These are phyloP conservation scores for Sicyos baderoa DNA, from an alignment of 306 rosid genomes.

Conservation along the genomic window DNA sequence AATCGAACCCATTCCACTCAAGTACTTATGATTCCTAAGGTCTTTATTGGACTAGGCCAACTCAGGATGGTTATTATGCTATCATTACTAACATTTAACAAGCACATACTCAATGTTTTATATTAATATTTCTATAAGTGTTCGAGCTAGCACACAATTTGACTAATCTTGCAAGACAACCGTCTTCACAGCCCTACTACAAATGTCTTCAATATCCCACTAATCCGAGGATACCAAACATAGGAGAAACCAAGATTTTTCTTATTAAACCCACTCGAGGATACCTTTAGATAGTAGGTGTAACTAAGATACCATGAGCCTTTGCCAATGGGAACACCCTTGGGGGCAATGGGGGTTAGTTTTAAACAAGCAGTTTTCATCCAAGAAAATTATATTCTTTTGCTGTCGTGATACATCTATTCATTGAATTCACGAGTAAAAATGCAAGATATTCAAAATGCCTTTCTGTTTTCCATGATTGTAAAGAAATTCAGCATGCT, in stretches of 20 bases:
- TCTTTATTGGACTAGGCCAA: too few species aligned
- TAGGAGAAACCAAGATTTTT: neutral
- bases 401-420: neutral
- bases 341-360: neutral
- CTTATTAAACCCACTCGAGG: neutral
- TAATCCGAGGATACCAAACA: neutral
- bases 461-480: neutral
- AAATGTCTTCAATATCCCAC: neutral
- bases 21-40: neutral
- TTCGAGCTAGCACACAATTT: too few species aligned
- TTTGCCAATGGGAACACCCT: neutral
- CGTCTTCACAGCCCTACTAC: too few species aligned
- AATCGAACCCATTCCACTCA: neutral
- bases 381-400: neutral
- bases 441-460: neutral
- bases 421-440: neutral
- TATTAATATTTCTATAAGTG: too few species aligned
- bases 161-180: too few species aligned
- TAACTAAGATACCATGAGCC: neutral
- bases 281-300: neutral
- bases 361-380: neutral
- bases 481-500: constrained; percentile 5
- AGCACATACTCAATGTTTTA: too few species aligned
- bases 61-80: too few species aligned
- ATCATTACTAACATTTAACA: too few species aligned